phyloP scores from a whole-genome alignment of 495 filamentous ascomycete genomes.

The Trichoderma orchidacearum region DNA sequence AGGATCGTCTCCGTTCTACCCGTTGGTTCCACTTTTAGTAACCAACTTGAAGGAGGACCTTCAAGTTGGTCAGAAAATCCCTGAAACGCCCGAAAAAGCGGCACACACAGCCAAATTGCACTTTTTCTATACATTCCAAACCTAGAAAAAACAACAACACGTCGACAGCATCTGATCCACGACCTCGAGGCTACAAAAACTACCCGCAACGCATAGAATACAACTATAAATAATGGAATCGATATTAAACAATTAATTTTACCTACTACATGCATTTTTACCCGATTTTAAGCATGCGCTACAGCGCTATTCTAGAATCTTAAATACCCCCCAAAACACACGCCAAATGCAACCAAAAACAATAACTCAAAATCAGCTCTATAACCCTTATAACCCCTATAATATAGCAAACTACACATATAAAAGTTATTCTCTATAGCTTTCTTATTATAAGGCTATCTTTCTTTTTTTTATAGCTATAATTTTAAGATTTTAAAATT shows the following conservation, averaged over 20 bases:
- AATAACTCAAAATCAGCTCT: neutral
- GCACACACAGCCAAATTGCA: neutral
- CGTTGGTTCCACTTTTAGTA: no score
- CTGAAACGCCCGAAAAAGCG: neutral
- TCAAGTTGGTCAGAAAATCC: no score
- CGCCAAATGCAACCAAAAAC: neutral
- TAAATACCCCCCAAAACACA: neutral
- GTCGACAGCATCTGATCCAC: neutral
- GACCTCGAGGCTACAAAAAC: neutral
- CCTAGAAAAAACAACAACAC: neutral
- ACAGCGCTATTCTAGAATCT: neutral
- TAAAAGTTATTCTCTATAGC: neutral
- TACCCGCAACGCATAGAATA: neutral
- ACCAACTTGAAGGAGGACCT: no score
- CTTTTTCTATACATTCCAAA: neutral
- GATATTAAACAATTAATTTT: neutral
- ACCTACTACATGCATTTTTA: neutral
- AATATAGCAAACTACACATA: neutral
- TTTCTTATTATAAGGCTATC: neutral
- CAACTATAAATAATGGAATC: neutral
- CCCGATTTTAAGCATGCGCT: neutral
- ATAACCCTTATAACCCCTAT: neutral
- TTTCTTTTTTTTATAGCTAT: no score
- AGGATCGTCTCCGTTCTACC: no score
- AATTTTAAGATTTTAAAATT: no score